phyloP scores from a whole-genome alignment of 2,329 filamentous ascomycete species.

The Hymenotorrendiella dingleyae region DNA sequence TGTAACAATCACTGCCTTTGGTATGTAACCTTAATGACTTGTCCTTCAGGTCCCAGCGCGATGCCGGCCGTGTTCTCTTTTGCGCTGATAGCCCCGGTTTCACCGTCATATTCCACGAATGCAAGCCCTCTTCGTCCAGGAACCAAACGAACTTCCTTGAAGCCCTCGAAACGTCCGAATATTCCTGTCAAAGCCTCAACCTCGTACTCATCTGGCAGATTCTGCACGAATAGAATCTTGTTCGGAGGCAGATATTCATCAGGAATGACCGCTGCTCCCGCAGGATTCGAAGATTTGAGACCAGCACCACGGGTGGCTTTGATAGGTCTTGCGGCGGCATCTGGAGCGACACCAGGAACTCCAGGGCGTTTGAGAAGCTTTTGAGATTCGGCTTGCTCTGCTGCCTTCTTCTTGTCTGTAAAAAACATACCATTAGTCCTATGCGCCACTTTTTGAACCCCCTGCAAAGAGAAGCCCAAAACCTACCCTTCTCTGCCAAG shows the following conservation, averaged over 20 bases:
- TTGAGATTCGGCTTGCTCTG: constrained; percentile 72
- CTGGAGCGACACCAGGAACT: constrained; percentile 28
- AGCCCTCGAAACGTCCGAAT: constrained; percentile 87
- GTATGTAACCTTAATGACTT: constrained; percentile 91
- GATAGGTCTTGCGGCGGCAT: constrained; percentile 48
- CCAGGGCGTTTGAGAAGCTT: constrained; percentile 65
- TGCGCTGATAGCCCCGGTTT: constrained; percentile 82
- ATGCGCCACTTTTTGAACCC: background rate
- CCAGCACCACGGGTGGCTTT: constrained; percentile 68
- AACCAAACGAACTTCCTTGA: constrained; percentile 86
- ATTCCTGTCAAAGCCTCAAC: constrained; percentile 72
- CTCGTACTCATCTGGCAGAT: constrained; percentile 81
- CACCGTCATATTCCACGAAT: constrained; percentile 93
- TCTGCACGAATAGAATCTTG: constrained; percentile 92
- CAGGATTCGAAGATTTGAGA: constrained; percentile 68
- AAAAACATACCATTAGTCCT: background rate
- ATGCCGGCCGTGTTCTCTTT: constrained; percentile 91
- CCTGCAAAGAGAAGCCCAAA: background rate
- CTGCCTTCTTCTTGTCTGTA: constrained; percentile 69
- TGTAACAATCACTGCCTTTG: constrained; percentile 64
- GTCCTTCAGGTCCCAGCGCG: constrained; percentile 66
- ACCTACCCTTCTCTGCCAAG: constrained; percentile 80
- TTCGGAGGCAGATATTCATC: constrained; percentile 97
- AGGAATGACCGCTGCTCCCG: constrained; percentile 70
- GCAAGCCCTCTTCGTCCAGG: constrained; percentile 83